Evolutionary conservation across 192 early-diverging fungal species (phyloP), one percentile per base, ranked within the genome.

Genomic region (Polychytrium aggregatum): DNA sequence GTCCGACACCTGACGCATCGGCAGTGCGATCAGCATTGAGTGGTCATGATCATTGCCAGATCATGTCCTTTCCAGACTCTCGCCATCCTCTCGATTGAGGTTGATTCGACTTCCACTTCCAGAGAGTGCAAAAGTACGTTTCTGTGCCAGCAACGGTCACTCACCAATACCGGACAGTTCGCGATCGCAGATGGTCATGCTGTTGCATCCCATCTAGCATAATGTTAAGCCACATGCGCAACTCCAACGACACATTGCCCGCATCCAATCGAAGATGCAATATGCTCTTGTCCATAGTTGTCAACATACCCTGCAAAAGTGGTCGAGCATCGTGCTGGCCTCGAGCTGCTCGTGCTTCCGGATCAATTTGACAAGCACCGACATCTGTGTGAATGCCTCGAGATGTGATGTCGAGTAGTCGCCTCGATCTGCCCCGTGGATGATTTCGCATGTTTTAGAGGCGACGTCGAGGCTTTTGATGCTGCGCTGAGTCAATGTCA

Each of bases 341-440:
- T 17, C 13, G 20, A 55, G 27, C 6, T 44, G 29, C 13, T 40
- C 52, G 13, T 49, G 48, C 29, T 28, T 37, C 39, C n/a, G 39
- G 24, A 57, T 44, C 34, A 44, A 46, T 7, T 38, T 25, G 6
- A 70, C 29, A 4, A 71, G 53, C 44, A 55, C 50, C n/a, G 57
- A 21, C 57, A 71, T 48, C 43, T 70, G 65, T 11, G 60, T 61
- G 61, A 71, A 70, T 9, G 50, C 52, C 48, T 70, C 56, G 7
- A 70, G 28, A 45, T 50, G 22, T 14, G 33, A 13, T 27, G 40
- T 10, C 6, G 49, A 27, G 55, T 56, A 66, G 21, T 66, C 42
- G 14, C 8, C 16, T 41, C 48, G 27, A 36, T 59, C 60, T 65
- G 46, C 14, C 7, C 29, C 10, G 17, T 18, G 24, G 18, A 4